Conservation (phyloP, 2,329 filamentous ascomycete genomes). For the Penicillium sp. region DNA sequence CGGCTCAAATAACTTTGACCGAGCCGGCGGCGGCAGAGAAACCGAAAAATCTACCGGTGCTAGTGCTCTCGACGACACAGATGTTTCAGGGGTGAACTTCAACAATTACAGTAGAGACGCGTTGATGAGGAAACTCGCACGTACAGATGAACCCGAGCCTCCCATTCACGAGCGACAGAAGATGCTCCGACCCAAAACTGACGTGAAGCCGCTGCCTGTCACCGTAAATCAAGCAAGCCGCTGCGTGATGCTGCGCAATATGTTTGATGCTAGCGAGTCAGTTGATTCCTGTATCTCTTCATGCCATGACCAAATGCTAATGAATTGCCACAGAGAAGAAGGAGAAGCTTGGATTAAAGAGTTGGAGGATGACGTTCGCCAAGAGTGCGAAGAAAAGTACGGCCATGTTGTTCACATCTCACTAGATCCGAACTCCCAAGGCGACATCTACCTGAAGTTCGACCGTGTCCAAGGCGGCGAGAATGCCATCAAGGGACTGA, state of each 20-base stretch:
- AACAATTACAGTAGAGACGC: conserved; percentile 98
- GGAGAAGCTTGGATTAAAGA: conserved; percentile 88
- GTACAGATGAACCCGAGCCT: conserved; percentile 77
- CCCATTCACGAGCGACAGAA: conserved; percentile 65
- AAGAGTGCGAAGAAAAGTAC: conserved; percentile 92
- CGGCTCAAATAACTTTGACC: conserved; percentile 75
- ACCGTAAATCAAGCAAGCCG: conserved; percentile 90
- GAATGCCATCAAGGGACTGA: conserved; percentile 96
- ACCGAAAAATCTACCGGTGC: conserved; percentile 85
- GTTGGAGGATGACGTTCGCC: conserved; percentile 86
- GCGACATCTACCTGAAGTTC: conserved; percentile 98
- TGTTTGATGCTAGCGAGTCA: conserved; percentile 91
- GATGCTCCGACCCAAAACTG: conserved; percentile 73
- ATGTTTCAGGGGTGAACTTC: conserved; percentile 98
- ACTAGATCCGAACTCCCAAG: conserved; percentile 86
- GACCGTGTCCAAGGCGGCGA: conserved; percentile 91
- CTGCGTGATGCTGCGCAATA: conserved; percentile 91
- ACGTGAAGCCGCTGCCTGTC: conserved; percentile 73
- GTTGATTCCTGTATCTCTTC: conserved; percentile 39
- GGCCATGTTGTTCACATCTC: conserved; percentile 97
- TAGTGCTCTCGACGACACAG: conserved; percentile 93
- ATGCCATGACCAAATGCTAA: conserved; percentile 30
- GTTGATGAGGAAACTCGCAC: conserved; percentile 96
- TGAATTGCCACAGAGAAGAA: conserved; percentile 63
- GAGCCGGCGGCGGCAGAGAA: conserved; percentile 81